phyloP scores from a whole-genome alignment of 2,329 filamentous ascomycete species.

The Ascosphaera apis region DNA sequence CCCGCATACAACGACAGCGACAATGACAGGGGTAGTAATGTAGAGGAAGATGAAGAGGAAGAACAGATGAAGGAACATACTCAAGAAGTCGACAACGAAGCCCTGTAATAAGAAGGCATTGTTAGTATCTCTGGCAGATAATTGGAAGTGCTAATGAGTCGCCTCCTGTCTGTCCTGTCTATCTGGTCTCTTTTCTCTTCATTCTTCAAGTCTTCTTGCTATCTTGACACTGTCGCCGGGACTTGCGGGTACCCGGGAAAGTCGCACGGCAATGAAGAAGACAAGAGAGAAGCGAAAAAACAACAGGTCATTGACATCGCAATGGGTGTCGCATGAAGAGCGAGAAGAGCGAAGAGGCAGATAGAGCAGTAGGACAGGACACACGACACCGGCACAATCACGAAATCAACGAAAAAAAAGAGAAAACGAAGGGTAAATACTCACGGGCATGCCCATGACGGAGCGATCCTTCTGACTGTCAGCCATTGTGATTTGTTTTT shows the following conservation, averaged over 20 bases:
- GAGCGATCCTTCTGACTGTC: constrained; percentile 28
- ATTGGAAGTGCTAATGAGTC: constrained; percentile 3
- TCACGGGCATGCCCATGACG: constrained; percentile 30
- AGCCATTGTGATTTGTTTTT: constrained; percentile 25
- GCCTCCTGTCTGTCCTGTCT: constrained; percentile 1
- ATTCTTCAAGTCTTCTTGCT: constrained; percentile 4
- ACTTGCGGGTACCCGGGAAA: too few species aligned
- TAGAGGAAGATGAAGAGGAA: too few species aligned
- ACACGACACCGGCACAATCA: constrained; percentile 4
- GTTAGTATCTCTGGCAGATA: constrained; percentile 9
- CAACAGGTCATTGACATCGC: constrained; percentile 1
- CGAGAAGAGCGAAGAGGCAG: too few species aligned
- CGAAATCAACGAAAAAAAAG: not conserved
- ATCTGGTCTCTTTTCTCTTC: constrained; percentile 3
- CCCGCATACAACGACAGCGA: not conserved
- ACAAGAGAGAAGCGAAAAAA: not conserved
- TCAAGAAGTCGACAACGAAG: constrained; percentile 97
- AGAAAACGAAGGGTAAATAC: constrained; percentile 7
- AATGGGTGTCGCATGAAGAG: too few species aligned
- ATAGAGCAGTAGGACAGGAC: constrained; percentile 6
- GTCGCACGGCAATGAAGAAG: too few species aligned
- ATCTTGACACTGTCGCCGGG: too few species aligned
- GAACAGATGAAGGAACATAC: too few species aligned
- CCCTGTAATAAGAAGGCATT: constrained; percentile 30
- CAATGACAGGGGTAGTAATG: not conserved